Base-by-base conservation (phyloP, 2,329 filamentous ascomycete genomes). In the Huntiella abstrusa region DNA sequence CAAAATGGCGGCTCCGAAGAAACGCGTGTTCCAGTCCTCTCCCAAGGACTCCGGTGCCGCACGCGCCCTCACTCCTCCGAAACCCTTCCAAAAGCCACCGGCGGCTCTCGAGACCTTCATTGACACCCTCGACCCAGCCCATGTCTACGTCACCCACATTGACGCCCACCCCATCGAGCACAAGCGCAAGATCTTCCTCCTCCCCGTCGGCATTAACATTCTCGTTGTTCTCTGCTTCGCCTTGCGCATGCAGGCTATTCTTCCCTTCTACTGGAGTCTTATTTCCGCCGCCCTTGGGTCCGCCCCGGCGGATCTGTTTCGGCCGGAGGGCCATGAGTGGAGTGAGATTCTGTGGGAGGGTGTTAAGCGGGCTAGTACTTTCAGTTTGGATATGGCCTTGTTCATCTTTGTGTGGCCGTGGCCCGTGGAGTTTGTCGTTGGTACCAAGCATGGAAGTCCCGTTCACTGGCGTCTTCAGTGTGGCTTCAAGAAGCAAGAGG, bases 101-200 rank as follows among this genome's bases (percentile, higher is more conserved):
- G 59, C 71, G 42, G 66, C 69, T 32, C 71, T 93, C 46, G 55
- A 68, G 43, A 70, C 77, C 8, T 79, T 93, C 58, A 69, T 82
- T 56, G 64, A 71, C 33, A 70, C 67, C 38, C 76, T 94, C 50
- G 71, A 76, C 49, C 67, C 71, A 47, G 64, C 71, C 47, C 75
- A 83, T 60, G 71, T 93, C 58, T 94, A 95, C 69, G 73, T 95
- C 55, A 70, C 80, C 28, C 86, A 94, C 65, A 67, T 93, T 61
- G 87, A 95, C 67, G 64, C 63, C 50, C 77, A 80, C 51, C 76
- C 78, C 0, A 61, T 63, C 15, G 67, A 69, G 22, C 75, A 87
- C 63, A 95, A 95, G 64, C 74, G 74, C 58, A 81, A 83, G 56
- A 80, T 92, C 55, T 95, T 94, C 62, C 55, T 76, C 41, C 77